phyloP scores from a whole-genome alignment of 2,329 filamentous ascomycete genomes.

The Colletotrichum gigasporum region DNA sequence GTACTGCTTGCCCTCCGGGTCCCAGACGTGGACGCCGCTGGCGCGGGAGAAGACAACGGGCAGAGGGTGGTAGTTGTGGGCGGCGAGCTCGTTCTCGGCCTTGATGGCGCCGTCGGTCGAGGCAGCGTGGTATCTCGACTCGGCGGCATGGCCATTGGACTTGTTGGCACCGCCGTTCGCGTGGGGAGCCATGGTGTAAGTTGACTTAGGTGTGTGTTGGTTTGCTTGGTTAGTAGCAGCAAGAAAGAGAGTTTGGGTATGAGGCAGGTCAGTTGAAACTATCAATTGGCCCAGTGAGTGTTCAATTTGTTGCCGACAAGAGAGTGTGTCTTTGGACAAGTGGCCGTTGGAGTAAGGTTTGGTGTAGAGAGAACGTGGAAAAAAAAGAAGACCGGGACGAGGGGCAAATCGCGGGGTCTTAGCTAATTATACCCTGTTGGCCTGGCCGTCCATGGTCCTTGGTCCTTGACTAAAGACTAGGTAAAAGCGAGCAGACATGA shows the following conservation, averaged over 20 bases:
- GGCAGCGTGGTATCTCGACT: conserved; percentile 72
- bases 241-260: neutral
- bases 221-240: neutral
- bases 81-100: conserved; percentile 84
- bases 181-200: conserved; percentile 65
- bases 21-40: conserved; percentile 90
- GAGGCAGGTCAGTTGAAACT: neutral
- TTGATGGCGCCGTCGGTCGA: conserved; percentile 84
- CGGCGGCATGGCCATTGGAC: conserved; percentile 43
- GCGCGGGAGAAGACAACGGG: conserved; percentile 92
- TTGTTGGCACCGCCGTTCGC: conserved; percentile 52
- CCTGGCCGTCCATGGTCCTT: neutral
- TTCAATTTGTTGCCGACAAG: conserved; percentile 14
- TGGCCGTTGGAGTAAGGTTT: conserved; percentile 22
- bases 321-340: conserved; percentile 26
- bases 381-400: conserved; percentile 26
- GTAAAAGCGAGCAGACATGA: neutral
- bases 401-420: conserved; percentile 33
- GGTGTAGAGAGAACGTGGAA: conserved; percentile 15
- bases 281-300: conserved; percentile 21
- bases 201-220: neutral
- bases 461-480: conserved; percentile 17
- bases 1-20: conserved; percentile 94
- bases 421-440: conserved; percentile 23
- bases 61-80: conserved; percentile 98